phyloP scores from a whole-genome alignment of 2,329 filamentous ascomycete species.

The Fusarium secorum region DNA sequence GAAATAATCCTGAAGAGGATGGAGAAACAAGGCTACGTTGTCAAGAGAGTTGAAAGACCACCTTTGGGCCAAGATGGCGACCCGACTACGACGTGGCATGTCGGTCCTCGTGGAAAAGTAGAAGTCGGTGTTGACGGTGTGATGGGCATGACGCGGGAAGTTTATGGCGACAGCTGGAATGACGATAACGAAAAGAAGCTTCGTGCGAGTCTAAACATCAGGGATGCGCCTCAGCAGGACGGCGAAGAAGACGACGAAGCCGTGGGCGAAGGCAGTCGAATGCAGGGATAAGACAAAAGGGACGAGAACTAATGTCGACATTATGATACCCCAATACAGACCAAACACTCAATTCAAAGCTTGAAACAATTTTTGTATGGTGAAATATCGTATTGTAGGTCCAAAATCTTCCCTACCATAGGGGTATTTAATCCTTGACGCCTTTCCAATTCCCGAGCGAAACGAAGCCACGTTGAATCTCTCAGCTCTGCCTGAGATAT shows the following conservation, averaged over 20 bases:
- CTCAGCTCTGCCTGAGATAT: neutral
- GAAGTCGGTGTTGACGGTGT: constrained; percentile 84
- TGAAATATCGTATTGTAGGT: constrained; percentile 2
- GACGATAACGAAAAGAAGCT: constrained; percentile 68
- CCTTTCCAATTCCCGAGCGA: constrained; percentile 12
- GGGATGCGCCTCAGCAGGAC: constrained; percentile 29
- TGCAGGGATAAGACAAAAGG: constrained; percentile 2
- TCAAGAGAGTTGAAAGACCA: constrained; percentile 73
- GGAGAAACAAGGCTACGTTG: constrained; percentile 82
- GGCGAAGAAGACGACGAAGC: constrained; percentile 40
- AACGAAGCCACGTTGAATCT: constrained; percentile 3
- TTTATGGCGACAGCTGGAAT: constrained; percentile 61
- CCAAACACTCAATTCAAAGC: neutral
- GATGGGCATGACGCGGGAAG: constrained; percentile 69
- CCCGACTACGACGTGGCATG: constrained; percentile 79
- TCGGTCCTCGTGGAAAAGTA: constrained; percentile 84
- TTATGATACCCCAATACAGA: constrained; percentile 34
- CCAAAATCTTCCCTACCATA: constrained; percentile 14
- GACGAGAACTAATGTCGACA: neutral
- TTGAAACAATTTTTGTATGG: neutral
- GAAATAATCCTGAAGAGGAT: constrained; percentile 78
- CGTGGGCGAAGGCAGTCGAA: constrained; percentile 22
- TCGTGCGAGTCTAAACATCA: constrained; percentile 66
- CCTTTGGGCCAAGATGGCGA: constrained; percentile 67
- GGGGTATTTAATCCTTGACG: constrained; percentile 41